Percentiles rank a stretch among this genome's conserved stretches.
Evolutionary conservation across 768 basidiomycete species (phyloP).

Genomic region (Harrya chromipes): DNA sequence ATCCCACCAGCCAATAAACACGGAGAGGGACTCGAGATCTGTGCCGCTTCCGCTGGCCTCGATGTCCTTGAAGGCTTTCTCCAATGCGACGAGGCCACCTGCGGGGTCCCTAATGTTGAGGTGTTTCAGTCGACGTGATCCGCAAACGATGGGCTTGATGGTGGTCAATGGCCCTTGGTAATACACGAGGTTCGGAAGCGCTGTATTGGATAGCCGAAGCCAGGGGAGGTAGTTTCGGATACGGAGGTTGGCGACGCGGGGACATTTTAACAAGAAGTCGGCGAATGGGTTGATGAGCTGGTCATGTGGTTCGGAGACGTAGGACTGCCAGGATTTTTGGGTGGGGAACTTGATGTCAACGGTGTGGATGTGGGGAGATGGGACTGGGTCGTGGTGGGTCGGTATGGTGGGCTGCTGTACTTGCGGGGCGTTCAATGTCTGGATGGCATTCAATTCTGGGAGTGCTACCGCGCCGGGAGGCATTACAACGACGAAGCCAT

Average conservation of each 20-base stretch:
- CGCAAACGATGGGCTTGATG: conserved; percentile 23
- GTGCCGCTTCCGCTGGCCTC: conserved; percentile 16
- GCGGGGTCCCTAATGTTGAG: conserved; percentile 26
- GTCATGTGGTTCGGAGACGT: conserved; percentile 26
- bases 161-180: conserved; percentile 29
- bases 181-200: conserved; percentile 18
- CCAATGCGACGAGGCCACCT: conserved; percentile 20
- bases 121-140: conserved; percentile 16
- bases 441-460: conserved; percentile 11
- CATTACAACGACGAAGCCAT: conserved; percentile 8
- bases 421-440: not conserved
- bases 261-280: conserved; percentile 25
- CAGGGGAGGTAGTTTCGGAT: conserved; percentile 29
- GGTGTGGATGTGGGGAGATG: conserved; percentile 26
- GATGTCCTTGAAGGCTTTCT: conserved; percentile 27
- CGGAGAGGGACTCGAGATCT: conserved; percentile 29
- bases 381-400: conserved; percentile 10
- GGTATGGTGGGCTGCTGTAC: conserved; percentile 3
- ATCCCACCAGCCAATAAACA: conserved; percentile 44
- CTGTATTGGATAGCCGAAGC: conserved; percentile 17
- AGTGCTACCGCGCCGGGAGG: conserved; percentile 4
- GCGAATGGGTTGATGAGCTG: conserved; percentile 26
- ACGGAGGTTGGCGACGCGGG: conserved; percentile 17
- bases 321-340: conserved; percentile 30
- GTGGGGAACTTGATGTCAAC: conserved; percentile 31